These are phyloP conservation scores for Achaetomiella virescens DNA, from an alignment of 495 filamentous ascomycete species.

Conservation along the genomic window DNA sequence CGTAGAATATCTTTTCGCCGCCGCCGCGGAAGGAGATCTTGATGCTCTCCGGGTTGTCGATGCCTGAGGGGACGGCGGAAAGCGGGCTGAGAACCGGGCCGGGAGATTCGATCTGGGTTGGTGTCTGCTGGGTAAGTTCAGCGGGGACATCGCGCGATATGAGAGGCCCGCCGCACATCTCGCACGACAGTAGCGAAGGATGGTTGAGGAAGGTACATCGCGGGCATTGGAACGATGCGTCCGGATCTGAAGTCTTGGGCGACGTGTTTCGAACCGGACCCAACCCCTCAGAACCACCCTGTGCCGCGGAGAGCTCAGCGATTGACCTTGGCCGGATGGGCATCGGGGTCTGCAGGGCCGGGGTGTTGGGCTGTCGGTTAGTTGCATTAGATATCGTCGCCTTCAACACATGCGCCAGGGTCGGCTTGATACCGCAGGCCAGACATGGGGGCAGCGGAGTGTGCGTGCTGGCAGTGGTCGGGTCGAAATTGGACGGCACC, in stretches of 20 bases:
- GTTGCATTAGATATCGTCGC: conserved; percentile 67
- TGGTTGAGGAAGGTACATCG: conserved; percentile 94
- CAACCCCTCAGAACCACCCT: background rate
- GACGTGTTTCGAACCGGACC: background rate
- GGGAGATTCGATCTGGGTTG: conserved; percentile 62
- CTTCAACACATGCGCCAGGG: conserved; percentile 73
- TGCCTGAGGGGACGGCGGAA: conserved; percentile 31
- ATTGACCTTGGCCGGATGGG: conserved; percentile 21
- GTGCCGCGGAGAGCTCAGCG: conserved; percentile 11
- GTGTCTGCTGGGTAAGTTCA: conserved; percentile 33
- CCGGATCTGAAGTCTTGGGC: conserved; percentile 20
- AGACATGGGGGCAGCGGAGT: conserved; percentile 80
- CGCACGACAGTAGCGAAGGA: conserved; percentile 75
- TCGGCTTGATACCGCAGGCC: conserved; percentile 89
- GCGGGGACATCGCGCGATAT: conserved; percentile 49
- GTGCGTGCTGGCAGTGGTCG: conserved; percentile 63
- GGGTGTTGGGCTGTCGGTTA: conserved; percentile 37
- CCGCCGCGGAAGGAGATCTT: conserved; percentile 89
- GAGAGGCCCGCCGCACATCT: conserved; percentile 83
- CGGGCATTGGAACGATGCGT: conserved; percentile 62
- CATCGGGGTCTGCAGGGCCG: conserved; percentile 25
- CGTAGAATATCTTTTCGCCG: conserved; percentile 84
- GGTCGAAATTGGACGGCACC: conserved; percentile 87
- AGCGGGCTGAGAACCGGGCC: conserved; percentile 55
- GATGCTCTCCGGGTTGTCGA: conserved; percentile 64